Percentiles rank a stretch among this genome's conserved stretches.
Evolutionary conservation across 176 grass and related monocot genomes (phyloP).

Genomic region (Triticum dicoccoides): DNA sequence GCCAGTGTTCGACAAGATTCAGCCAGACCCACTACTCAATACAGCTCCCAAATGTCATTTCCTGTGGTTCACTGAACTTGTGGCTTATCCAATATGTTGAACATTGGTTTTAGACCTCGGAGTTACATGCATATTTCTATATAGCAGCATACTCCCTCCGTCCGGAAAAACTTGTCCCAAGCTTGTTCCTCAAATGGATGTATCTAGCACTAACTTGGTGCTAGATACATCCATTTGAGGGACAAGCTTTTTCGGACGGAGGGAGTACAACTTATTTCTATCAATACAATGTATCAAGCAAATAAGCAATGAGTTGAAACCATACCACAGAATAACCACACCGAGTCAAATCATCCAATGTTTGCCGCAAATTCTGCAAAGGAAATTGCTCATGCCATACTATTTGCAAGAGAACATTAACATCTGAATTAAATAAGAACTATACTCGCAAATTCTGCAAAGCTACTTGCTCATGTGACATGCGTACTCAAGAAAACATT

Average conservation of each 20-base stretch:
- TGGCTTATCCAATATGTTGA: not conserved
- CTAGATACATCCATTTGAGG: too few species aligned
- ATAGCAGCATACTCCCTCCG: not conserved
- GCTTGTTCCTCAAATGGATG: too few species aligned
- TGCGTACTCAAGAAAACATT: conserved; percentile 13
- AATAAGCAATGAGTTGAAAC: conserved; percentile 21
- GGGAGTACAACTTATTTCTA: not conserved
- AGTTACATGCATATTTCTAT: conserved; percentile 3
- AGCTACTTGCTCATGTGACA: conserved; percentile 6
- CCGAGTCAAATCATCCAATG: conserved; percentile 97
- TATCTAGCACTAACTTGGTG: too few species aligned
- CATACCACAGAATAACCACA: conserved; percentile 92
- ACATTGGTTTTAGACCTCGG: not conserved
- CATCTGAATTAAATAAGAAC: not conserved
- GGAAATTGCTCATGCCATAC: conserved; percentile 14
- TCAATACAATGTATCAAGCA: not conserved
- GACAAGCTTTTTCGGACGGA: too few species aligned
- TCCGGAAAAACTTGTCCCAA: too few species aligned
- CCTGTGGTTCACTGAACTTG: not conserved
- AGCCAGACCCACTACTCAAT: not conserved
- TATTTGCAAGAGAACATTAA: conserved; percentile 10
- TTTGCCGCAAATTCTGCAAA: conserved; percentile 94
- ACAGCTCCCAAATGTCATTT: conserved; percentile 18
- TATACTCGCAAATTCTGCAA: conserved; percentile 53
- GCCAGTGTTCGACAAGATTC: not conserved